Percentiles rank a stretch among this genome's conserved stretches.
Conservation (phyloP, 768 basidiomycete genomes). For the Agrocybe chaxingu region DNA sequence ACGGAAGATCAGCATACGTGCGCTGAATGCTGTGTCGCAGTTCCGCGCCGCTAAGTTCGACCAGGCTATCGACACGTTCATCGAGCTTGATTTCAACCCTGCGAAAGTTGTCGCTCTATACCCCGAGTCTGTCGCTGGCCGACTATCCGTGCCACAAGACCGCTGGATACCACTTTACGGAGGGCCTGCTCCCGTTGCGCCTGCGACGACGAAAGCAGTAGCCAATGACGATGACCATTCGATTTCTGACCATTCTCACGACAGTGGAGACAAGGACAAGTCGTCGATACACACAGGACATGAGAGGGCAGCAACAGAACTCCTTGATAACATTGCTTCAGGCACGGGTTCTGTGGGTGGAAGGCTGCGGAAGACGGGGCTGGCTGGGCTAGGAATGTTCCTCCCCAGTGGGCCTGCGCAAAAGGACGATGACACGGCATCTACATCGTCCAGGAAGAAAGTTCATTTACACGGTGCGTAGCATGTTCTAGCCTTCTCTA, state of each 20-base stretch:
- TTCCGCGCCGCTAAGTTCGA: slow-evolving; percentile 71
- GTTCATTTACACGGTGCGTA: slow-evolving; percentile 30
- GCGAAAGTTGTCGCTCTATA: slow-evolving; percentile 92
- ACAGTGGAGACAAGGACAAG: slow-evolving; percentile 15
- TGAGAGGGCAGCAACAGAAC: slow-evolving; percentile 25
- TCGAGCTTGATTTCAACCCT: slow-evolving; percentile 87
- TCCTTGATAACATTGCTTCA: slow-evolving; percentile 30
- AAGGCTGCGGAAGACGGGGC: slow-evolving; percentile 46
- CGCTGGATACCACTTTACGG: slow-evolving; percentile 84
- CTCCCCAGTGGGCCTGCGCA: slow-evolving; percentile 24
- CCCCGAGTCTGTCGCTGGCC: slow-evolving; percentile 76
- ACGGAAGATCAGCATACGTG: slow-evolving; percentile 57
- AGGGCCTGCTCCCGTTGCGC: slow-evolving; percentile 44
- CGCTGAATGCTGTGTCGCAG: slow-evolving; percentile 75
- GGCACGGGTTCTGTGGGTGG: slow-evolving; percentile 42
- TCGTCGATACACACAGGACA: slow-evolving; percentile 11
- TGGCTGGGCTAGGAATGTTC: slow-evolving; percentile 57
- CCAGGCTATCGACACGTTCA: slow-evolving; percentile 80
- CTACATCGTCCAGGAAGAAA: slow-evolving; percentile 37
- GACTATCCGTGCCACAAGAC: slow-evolving; percentile 64
- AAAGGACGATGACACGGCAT: slow-evolving; percentile 66
- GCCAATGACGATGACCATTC: slow-evolving; percentile 20
- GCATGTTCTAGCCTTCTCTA: not conserved
- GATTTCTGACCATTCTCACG: slow-evolving; percentile 13
- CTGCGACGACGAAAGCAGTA: no score